Evolutionary conservation across 805 yeast genomes (phyloP), one percentile per base, ranked within the genome.

Genomic region (Myxozyma neglecta): DNA sequence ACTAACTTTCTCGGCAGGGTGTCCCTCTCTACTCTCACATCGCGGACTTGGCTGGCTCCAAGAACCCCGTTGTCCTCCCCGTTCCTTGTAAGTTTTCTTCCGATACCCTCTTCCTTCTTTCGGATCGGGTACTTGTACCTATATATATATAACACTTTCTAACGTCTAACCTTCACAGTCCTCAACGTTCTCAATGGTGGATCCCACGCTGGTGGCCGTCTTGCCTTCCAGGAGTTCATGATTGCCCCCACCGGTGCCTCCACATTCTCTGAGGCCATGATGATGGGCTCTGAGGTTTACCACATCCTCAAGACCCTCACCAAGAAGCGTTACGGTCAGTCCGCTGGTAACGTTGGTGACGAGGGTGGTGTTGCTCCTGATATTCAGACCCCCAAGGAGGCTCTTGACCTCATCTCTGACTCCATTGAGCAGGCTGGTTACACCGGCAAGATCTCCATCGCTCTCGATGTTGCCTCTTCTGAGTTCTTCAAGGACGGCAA

Each of bases 291-390:
- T 67, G 99, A 93, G 85, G 97, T 92, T 72, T 93, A 93, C 94
- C 98, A 93, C 87, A 83, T 84, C 82, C 86, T 93, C 80, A 94
- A 94, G 85, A 80, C 92, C 70, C 82, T 89, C 74, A 88, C 98
- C 79, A 89, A 90, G 86, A 87, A 90, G 87, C 84, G 82, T 79
- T 94, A 93, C 88, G 99, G 99, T 77, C 88, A 90, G 76, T 87
- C 96, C 68, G 99, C 99, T 75, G 98, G 97, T 82, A 93, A 93
- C 83, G 99, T 93, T 77, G 99, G 99, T 86, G 99, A 93, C 81
- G 99, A 93, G 85, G 99, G 99, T 88, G 99, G 99, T 87, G 97
- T 93, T 83, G 99, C 99, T 74, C 99, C 99, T 80, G 90, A 91
- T 80, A 87, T 94, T 71, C 84, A 88, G 71, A 85, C 97, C 73